Evolutionary conservation across 495 filamentous ascomycete species (phyloP).

Genomic region (Lophiostoma macrostomum): DNA sequence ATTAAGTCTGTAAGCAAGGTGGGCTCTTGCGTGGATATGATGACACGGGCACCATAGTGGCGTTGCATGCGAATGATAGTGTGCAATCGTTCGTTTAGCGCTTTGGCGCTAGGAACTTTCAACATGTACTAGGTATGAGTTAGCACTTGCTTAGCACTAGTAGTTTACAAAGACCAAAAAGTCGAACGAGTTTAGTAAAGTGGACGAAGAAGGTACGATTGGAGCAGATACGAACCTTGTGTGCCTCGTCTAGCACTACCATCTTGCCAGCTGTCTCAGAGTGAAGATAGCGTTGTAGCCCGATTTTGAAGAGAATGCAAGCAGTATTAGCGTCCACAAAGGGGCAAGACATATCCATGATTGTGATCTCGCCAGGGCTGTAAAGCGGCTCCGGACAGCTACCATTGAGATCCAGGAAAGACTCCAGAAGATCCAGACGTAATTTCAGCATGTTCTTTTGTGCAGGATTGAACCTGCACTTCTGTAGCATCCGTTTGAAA

Average conservation of each 20-base stretch:
- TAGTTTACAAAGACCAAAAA: too few relatives aligned
- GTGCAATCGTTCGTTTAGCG: slow-evolving; percentile 63
- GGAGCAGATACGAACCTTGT: slow-evolving; percentile 48
- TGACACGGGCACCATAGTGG: slow-evolving; percentile 61
- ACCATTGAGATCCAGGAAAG: slow-evolving; percentile 53
- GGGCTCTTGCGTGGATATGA: slow-evolving; percentile 78
- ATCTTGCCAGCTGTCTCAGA: slow-evolving; percentile 43
- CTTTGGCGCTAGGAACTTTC: slow-evolving; percentile 43
- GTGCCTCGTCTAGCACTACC: slow-evolving; percentile 60
- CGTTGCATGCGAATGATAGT: slow-evolving; percentile 66
- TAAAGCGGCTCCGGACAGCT: background rate
- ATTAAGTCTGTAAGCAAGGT: slow-evolving; percentile 68
- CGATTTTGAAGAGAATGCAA: slow-evolving; percentile 68
- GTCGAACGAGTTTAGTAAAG: background rate
- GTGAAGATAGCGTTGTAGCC: slow-evolving; percentile 27
- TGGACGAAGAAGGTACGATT: background rate
- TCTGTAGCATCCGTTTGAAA: slow-evolving; percentile 54
- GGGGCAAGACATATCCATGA: slow-evolving; percentile 72
- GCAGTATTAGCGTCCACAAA: slow-evolving; percentile 65
- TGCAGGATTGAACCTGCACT: slow-evolving; percentile 58
- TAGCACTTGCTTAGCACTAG: too few relatives aligned
- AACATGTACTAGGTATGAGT: slow-evolving; percentile 51
- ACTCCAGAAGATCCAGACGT: slow-evolving; percentile 39
- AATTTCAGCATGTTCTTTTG: slow-evolving; percentile 60
- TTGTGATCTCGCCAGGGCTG: slow-evolving; percentile 59